A percentile compares a stretch with the other conserved stretches of the same genome.
Evolutionary conservation across 140 eudicot species (phyloP).

Genomic region (Stevia rebaudiana): DNA sequence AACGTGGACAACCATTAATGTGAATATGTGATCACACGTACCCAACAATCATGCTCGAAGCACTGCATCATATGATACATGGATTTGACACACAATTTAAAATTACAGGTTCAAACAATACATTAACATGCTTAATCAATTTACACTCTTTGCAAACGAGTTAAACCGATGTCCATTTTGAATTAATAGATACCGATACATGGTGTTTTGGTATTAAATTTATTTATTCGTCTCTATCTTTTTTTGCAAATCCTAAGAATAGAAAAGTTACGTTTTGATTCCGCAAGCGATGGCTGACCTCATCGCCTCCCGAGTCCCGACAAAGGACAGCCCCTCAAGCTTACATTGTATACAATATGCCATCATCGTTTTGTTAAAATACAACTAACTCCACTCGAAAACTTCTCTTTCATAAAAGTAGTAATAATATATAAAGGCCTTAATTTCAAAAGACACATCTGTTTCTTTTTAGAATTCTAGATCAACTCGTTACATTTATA

Average conservation of each 20-base stretch:
- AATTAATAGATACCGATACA: too few species aligned
- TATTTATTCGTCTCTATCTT: neutral
- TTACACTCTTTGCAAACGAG: too few species aligned
- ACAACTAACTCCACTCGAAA: neutral
- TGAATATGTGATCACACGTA: too few species aligned
- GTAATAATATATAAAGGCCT: neutral
- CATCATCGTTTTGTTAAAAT: neutral
- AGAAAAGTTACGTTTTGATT: neutral
- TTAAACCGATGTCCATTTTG: too few species aligned
- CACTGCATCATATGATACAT: too few species aligned
- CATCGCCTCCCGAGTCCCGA: slow-evolving; percentile 10
- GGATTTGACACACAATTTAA: too few species aligned
- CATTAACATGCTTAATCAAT: too few species aligned
- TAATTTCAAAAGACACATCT: neutral
- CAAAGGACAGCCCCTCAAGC: neutral
- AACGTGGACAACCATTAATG: too few species aligned
- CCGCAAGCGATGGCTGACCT: slow-evolving; percentile 15
- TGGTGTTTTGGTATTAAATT: too few species aligned
- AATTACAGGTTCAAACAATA: too few species aligned
- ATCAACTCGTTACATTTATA: neutral
- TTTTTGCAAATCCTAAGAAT: neutral
- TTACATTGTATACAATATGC: neutral
- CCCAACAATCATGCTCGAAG: too few species aligned
- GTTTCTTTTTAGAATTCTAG: neutral
- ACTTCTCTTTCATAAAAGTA: neutral